Evolutionary conservation across 1,284 basidiomycete species (phyloP).

Genomic region (Ceratobasidium sp.): DNA sequence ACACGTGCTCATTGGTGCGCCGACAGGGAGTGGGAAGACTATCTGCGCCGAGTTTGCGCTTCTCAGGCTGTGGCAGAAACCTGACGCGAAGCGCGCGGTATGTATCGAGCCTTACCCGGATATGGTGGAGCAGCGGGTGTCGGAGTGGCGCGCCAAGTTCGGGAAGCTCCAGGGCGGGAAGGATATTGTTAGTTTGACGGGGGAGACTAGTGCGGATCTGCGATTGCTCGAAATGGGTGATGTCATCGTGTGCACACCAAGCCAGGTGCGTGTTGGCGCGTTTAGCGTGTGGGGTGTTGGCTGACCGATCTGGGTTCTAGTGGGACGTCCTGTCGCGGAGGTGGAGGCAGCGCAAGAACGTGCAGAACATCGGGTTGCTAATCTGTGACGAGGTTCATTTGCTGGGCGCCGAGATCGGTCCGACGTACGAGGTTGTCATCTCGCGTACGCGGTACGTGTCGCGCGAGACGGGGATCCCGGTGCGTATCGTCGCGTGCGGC

Average conservation of each 20-base stretch:
- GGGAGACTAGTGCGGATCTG: conserved; percentile 95
- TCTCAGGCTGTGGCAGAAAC: conserved; percentile 90
- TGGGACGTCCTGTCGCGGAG: conserved; percentile 98
- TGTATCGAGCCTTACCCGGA: conserved; percentile 98
- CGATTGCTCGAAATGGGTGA: conserved; percentile 91
- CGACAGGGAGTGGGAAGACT: conserved; percentile 97
- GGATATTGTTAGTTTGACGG: conserved; percentile 92
- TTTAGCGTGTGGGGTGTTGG: conserved; percentile 6
- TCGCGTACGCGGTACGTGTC: conserved; percentile 96
- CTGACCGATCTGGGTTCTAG: conserved; percentile 59
- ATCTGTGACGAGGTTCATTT: conserved; percentile 97
- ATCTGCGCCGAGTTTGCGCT: conserved; percentile 97
- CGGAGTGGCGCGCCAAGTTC: conserved; percentile 93
- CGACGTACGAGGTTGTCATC: conserved; percentile 95
- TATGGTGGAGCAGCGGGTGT: conserved; percentile 92
- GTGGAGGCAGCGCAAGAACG: conserved; percentile 97
- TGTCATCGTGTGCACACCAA: conserved; percentile 92
- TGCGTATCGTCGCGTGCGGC: conserved; percentile 92
- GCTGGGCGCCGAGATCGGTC: conserved; percentile 89
- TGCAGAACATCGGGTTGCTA: conserved; percentile 91
- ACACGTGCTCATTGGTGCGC: conserved; percentile 95
- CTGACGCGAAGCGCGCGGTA: conserved; percentile 86
- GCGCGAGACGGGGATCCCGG: conserved; percentile 92
- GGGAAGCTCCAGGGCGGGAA: conserved; percentile 86
- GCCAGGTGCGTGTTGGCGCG: conserved; percentile 67